Conservation (phyloP, 192 early-diverging fungal species). For the Entophlyctis luteolus region DNA sequence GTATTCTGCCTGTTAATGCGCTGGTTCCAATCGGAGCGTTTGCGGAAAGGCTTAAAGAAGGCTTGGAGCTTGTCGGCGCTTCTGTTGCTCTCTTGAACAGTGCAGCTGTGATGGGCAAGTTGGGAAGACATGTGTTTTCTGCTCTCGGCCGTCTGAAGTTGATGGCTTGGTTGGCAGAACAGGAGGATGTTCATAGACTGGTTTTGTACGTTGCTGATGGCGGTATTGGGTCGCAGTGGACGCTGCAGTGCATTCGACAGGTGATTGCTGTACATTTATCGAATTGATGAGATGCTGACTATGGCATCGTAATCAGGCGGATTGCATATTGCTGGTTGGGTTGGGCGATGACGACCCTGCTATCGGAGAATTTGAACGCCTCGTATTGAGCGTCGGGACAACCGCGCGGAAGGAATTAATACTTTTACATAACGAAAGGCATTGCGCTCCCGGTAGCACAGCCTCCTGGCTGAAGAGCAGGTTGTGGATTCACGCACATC, state of each 20-base stretch:
- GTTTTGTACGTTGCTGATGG: constrained; percentile 96
- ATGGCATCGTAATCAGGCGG: constrained; percentile 50
- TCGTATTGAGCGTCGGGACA: constrained; percentile 90
- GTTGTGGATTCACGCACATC: constrained; percentile 93
- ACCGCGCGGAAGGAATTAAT: constrained; percentile 98
- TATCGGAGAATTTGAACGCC: constrained; percentile 88
- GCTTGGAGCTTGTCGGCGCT: constrained; percentile 67
- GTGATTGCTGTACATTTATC: constrained; percentile 10
- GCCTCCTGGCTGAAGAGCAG: constrained; percentile 89
- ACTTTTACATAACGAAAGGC: constrained; percentile 75
- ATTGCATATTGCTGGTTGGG: constrained; percentile 93
- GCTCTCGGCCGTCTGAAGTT: constrained; percentile 90
- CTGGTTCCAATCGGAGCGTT: constrained; percentile 84
- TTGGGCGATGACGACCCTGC: constrained; percentile 83
- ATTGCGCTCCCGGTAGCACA: constrained; percentile 76
- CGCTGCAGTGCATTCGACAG: constrained; percentile 90
- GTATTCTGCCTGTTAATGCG: constrained; percentile 80
- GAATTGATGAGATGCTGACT: neutral
- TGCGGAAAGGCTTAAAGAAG: constrained; percentile 73
- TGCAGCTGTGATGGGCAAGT: constrained; percentile 67
- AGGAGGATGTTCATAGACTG: constrained; percentile 81
- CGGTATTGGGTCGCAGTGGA: constrained; percentile 85
- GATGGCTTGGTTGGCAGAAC: constrained; percentile 87
- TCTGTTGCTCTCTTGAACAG: constrained; percentile 75
- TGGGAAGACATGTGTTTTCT: constrained; percentile 90